phyloP scores from a whole-genome alignment of 805 yeast species.

The Pichia sporocuriosa region DNA sequence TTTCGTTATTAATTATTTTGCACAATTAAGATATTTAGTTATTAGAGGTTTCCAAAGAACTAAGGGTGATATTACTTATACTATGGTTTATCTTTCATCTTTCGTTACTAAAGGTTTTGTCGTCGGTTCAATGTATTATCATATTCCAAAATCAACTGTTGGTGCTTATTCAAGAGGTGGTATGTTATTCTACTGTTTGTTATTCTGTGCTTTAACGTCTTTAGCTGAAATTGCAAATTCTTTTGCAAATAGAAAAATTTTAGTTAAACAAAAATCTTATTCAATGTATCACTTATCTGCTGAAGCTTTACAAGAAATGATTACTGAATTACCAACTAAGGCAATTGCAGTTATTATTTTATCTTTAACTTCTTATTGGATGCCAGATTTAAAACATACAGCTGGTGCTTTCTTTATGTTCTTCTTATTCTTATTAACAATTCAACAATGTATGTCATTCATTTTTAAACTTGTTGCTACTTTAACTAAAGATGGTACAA shows the following conservation, averaged over 20 bases:
- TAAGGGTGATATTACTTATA: slow-evolving; percentile 53
- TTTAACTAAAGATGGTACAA: slow-evolving; percentile 43
- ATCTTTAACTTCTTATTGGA: slow-evolving; percentile 43
- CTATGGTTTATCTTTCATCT: slow-evolving; percentile 46
- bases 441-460: slow-evolving; percentile 47
- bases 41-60: slow-evolving; percentile 53
- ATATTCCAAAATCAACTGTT: slow-evolving; percentile 41
- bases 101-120: slow-evolving; percentile 52
- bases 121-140: slow-evolving; percentile 55
- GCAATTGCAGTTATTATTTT: slow-evolving; percentile 44
- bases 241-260: slow-evolving; percentile 53
- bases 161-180: slow-evolving; percentile 61
- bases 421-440: slow-evolving; percentile 33
- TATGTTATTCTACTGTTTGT: slow-evolving; percentile 50
- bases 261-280: slow-evolving; percentile 56
- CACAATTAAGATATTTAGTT: slow-evolving; percentile 47
- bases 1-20: slow-evolving; percentile 35
- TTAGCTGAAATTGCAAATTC: slow-evolving; percentile 57
- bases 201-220: slow-evolving; percentile 56
- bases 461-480: slow-evolving; percentile 50
- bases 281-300: slow-evolving; percentile 60
- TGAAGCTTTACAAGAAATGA: slow-evolving; percentile 53
- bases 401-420: slow-evolving; percentile 53
- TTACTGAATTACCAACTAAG: slow-evolving; percentile 55
- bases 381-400: slow-evolving; percentile 42